A percentile compares a stretch with the other conserved stretches of the same genome.
Evolutionary conservation across 1,284 basidiomycete genomes (phyloP).

Genomic region (Tylopilus sp.): DNA sequence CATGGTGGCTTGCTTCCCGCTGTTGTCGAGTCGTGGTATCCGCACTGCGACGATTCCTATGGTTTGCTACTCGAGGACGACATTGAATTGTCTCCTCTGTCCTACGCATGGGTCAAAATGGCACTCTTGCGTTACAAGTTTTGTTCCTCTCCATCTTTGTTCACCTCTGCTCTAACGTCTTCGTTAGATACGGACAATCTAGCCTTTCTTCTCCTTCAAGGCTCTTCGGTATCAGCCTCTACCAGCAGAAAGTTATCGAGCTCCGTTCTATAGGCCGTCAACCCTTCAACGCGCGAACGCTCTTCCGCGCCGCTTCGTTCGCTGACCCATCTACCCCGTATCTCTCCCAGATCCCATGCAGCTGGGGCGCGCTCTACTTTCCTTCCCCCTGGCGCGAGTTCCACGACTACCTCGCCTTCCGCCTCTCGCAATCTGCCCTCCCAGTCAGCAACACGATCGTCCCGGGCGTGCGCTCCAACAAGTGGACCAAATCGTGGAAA

Average conservation of each 20-base stretch:
- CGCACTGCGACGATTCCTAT: slow-evolving; percentile 65
- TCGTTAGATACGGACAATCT: slow-evolving; percentile 51
- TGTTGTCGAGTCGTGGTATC: slow-evolving; percentile 85
- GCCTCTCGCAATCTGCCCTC: slow-evolving; percentile 52
- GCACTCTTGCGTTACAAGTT: slow-evolving; percentile 72
- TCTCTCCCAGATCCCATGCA: slow-evolving; percentile 80
- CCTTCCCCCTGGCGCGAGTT: slow-evolving; percentile 83
- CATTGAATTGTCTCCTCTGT: slow-evolving; percentile 75
- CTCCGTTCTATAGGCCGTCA: slow-evolving; percentile 64
- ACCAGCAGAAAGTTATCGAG: slow-evolving; percentile 79
- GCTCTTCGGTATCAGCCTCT: slow-evolving; percentile 77
- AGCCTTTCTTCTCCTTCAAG: slow-evolving; percentile 38
- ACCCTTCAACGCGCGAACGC: slow-evolving; percentile 58
- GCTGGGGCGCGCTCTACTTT: slow-evolving; percentile 89
- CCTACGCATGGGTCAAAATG: slow-evolving; percentile 82
- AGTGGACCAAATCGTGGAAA: slow-evolving; percentile 81
- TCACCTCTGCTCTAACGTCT: slow-evolving; percentile 6
- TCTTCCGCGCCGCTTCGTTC: slow-evolving; percentile 48
- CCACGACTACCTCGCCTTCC: slow-evolving; percentile 65
- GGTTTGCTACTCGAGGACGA: slow-evolving; percentile 81
- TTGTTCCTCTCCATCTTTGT: slow-evolving; percentile 16
- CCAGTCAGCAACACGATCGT: slow-evolving; percentile 52
- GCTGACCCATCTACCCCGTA: slow-evolving; percentile 59
- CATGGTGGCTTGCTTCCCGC: slow-evolving; percentile 75
- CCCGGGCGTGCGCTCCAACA: slow-evolving; percentile 70